Conservation (phyloP, 768 basidiomycete species). For the Rhodotorula sphaerocarpa region DNA sequence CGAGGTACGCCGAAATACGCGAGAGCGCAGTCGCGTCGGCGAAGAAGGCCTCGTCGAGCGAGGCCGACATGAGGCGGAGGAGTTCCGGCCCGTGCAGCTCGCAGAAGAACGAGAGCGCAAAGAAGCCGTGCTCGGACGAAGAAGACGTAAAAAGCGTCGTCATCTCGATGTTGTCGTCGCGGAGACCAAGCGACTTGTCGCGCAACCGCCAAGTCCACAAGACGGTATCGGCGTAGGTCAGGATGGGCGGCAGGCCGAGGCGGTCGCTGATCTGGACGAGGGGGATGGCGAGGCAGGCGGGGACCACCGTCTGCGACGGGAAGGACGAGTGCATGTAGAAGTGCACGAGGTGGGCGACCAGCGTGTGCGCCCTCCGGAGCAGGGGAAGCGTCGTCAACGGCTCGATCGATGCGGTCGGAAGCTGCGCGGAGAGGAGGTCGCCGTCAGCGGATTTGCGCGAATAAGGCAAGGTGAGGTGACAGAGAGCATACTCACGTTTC, state of each 20-base stretch:
- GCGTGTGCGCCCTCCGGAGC: conserved; percentile 76
- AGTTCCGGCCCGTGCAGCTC: conserved; percentile 78
- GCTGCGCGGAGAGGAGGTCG: conserved; percentile 30
- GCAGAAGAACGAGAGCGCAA: conserved; percentile 72
- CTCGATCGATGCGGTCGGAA: conserved; percentile 13
- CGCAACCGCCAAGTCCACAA: conserved; percentile 59
- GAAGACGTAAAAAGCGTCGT: conserved; percentile 60
- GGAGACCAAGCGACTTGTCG: conserved; percentile 25
- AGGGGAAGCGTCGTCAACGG: conserved; percentile 46
- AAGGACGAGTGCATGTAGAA: conserved; percentile 64
- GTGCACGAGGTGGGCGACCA: conserved; percentile 79
- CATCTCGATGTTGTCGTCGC: conserved; percentile 52
- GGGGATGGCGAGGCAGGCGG: conserved; percentile 62
- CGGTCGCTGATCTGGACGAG: conserved; percentile 60
- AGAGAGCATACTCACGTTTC: conserved; percentile 51
- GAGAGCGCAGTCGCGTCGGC: conserved; percentile 59
- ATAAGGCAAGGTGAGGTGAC: neutral
- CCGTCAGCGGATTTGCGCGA: neutral
- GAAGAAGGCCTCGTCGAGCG: conserved; percentile 82
- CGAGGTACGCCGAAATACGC: conserved; percentile 61
- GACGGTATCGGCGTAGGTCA: conserved; percentile 86
- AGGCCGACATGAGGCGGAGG: conserved; percentile 72
- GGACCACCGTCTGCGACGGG: conserved; percentile 49
- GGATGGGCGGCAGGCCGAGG: conserved; percentile 72
- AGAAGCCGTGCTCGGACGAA: conserved; percentile 75